A percentile compares a stretch with the other conserved stretches of the same genome.
Evolutionary conservation across 2,329 filamentous ascomycete genomes (phyloP).

Genomic region (Hirsutella minnesotensis): DNA sequence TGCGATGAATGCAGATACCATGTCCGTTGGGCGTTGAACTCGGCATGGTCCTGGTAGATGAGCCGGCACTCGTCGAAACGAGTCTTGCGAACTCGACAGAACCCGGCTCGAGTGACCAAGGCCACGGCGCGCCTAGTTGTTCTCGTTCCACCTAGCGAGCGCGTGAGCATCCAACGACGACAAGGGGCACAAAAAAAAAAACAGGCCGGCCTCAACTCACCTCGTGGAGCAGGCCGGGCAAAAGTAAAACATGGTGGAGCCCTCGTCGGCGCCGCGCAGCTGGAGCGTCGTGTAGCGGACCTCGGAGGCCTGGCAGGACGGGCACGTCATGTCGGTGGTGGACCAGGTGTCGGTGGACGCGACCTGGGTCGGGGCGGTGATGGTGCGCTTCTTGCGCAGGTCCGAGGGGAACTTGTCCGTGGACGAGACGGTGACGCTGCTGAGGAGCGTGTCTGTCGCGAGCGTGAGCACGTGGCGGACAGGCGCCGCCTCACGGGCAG

Average conservation of each 20-base stretch:
- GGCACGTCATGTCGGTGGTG: constrained; percentile 55
- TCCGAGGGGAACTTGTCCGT: constrained; percentile 81
- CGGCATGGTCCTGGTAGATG: too few species aligned
- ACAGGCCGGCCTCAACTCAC: too few species aligned
- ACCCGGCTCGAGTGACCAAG: too few species aligned
- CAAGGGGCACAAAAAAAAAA: neutral
- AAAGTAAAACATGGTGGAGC: constrained; percentile 69
- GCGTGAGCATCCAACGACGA: neutral
- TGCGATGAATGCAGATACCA: too few species aligned
- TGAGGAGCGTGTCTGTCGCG: neutral
- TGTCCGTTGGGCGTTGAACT: too few species aligned
- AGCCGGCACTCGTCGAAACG: too few species aligned
- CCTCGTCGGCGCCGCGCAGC: constrained; percentile 86
- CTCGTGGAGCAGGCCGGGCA: neutral
- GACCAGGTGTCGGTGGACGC: constrained; percentile 46
- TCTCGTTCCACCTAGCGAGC: neutral
- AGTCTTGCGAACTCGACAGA: too few species aligned
- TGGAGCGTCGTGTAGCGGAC: constrained; percentile 81
- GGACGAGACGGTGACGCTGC: constrained; percentile 46
- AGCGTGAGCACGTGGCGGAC: neutral
- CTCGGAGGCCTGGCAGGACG: constrained; percentile 68
- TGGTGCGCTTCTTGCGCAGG: constrained; percentile 70
- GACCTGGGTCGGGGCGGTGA: constrained; percentile 60
- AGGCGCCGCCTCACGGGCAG: too few species aligned
- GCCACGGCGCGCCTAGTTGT: too few species aligned